A percentile compares a stretch with the other conserved stretches of the same genome.
Conservation (phyloP, 1,284 basidiomycete species). For the Stygiomarasmius scandens region DNA sequence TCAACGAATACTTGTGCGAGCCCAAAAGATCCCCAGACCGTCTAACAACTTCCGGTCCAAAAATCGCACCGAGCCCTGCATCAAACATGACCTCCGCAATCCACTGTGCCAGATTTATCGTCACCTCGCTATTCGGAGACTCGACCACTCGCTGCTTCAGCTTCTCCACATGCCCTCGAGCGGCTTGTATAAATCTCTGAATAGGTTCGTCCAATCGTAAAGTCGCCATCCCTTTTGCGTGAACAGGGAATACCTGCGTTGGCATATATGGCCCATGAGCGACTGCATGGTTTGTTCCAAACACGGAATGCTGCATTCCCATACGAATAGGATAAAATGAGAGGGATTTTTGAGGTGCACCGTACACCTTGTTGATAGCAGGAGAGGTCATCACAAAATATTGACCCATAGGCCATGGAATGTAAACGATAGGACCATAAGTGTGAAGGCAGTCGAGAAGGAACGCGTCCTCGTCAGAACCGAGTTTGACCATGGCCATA, state of each 20-base stretch:
- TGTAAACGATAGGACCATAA: slow-evolving; percentile 8
- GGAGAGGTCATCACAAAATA: slow-evolving; percentile 3
- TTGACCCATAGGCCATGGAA: slow-evolving; percentile 13
- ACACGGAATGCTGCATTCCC: neutral
- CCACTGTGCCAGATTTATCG: slow-evolving; percentile 6
- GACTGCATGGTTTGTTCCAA: neutral
- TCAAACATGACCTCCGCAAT: slow-evolving; percentile 12
- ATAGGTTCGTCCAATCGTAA: slow-evolving; percentile 9
- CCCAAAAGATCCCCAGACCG: neutral
- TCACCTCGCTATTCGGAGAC: slow-evolving; percentile 3
- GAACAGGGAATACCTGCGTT: slow-evolving; percentile 3
- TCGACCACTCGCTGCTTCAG: slow-evolving; percentile 7
- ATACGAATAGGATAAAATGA: slow-evolving; percentile 5
- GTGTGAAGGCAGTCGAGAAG: slow-evolving; percentile 1
- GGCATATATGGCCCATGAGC: neutral
- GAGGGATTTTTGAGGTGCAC: slow-evolving; percentile 4
- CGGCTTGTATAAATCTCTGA: slow-evolving; percentile 1
- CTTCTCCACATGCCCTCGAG: neutral
- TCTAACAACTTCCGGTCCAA: slow-evolving; percentile 7
- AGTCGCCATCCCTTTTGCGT: slow-evolving; percentile 12
- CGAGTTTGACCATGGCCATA: slow-evolving; percentile 10
- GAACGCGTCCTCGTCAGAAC: slow-evolving; percentile 12
- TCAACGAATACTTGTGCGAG: neutral
- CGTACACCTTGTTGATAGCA: slow-evolving; percentile 11
- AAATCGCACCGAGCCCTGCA: slow-evolving; percentile 4